These are phyloP conservation scores for Dunaliella primolecta DNA, from an alignment of 139 green algal genomes.

Conservation along the genomic window DNA sequence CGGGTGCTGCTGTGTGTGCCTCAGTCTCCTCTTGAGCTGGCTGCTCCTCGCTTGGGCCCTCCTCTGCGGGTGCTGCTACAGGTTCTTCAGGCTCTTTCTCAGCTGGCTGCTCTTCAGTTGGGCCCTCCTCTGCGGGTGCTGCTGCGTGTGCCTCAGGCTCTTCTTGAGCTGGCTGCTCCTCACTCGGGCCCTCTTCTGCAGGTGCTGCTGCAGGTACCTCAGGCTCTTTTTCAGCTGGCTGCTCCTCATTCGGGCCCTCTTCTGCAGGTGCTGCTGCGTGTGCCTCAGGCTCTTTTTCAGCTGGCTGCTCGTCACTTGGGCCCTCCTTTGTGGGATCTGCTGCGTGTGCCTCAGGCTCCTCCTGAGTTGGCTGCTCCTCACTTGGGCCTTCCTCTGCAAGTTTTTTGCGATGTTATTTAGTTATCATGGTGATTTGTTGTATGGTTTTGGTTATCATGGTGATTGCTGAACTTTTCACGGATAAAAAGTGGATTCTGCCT, in stretches of 20 bases:
- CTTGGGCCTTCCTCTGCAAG: not conserved
- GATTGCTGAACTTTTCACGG: no score
- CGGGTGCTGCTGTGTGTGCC: not conserved
- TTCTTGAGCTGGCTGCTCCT: not conserved
- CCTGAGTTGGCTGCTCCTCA: not conserved
- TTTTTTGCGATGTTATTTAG: no score
- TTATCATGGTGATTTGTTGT: no score
- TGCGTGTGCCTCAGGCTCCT: no score
- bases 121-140: no score
- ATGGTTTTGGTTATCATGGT: no score
- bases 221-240: not conserved
- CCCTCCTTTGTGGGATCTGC: not conserved
- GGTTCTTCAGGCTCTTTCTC: not conserved
- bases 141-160: not conserved
- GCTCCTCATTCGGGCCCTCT: not conserved
- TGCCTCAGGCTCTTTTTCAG: not conserved
- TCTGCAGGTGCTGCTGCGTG: not conserved
- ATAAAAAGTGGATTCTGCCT: no score
- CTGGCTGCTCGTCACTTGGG: not conserved
- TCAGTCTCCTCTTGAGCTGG: no score
- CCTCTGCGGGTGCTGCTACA: not conserved
- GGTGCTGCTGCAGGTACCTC: not conserved
- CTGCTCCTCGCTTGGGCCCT: not conserved
- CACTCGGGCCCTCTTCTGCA: not conserved
- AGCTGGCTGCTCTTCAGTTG: not conserved